Base-by-base conservation (phyloP, 495 filamentous ascomycete genomes). In the Neurospora sp. region DNA sequence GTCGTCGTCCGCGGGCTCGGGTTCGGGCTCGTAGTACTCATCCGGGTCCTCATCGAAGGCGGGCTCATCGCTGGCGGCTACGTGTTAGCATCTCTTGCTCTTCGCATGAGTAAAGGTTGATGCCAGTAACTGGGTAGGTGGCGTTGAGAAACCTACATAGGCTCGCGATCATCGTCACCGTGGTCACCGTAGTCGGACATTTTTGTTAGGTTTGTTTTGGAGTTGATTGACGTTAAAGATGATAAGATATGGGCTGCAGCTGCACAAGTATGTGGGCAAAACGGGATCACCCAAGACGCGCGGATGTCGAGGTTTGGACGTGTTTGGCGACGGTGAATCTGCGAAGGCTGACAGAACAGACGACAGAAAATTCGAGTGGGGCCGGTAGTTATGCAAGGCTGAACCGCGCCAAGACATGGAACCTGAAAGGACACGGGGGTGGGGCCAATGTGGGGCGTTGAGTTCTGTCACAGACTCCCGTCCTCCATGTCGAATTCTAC, bases 121-220 rank as follows among this genome's bases (percentile, higher is more conserved):
- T n/a, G 39, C 9, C 37, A 68, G 45, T 41, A 35, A 74, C 75
- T 70, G 59, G 65, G 35, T 59, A 35, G 35, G 20, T 69, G 74
- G 76, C 42, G 72, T 27, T 40, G 53, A 38, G 14, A 61, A 71
- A 80, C 83, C 76, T 77, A 85, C 83, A 78, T 69, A 69, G 72
- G 77, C 72, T 79, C 81, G 71, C 72, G 81, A 76, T 82, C 88
- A 72, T 89, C 90, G 75, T 88, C 88, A 74, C 85, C 90, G 77
- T 92, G 87, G 73, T 89, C 91, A 70, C 90, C 94, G 83, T 90
- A 93, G 84, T 97, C 94, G 79, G 93, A 96, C 94, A 97, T 97
- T 41, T 75, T 88, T 44, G 20, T 61, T 48, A 31, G 1, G 44
- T 20, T 65, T 65, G 53, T 37, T 35, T 3, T 8, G 27, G 3